A percentile compares a stretch with the other conserved stretches of the same genome.
phyloP scores from a whole-genome alignment of 2,329 filamentous ascomycete genomes.

The Penicillium sp. region DNA sequence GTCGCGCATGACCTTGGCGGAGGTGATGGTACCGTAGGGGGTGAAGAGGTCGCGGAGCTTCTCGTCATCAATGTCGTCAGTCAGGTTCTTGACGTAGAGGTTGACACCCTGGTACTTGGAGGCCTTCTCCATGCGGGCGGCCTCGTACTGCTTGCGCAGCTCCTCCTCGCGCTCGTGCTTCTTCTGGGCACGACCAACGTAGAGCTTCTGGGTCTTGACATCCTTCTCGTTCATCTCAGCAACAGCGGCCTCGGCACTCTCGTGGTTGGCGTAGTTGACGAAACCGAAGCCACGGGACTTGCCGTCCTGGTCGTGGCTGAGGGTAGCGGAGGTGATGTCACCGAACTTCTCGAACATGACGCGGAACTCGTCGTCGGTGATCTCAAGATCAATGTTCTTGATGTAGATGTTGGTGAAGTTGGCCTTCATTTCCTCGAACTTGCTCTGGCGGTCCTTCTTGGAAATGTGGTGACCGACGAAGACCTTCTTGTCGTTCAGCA shows the following conservation, averaged over 20 bases:
- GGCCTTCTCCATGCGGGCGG: constrained; percentile 94
- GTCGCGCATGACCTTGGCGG: constrained; percentile 99
- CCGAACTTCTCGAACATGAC: constrained; percentile 88
- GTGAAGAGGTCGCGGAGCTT: constrained; percentile 93
- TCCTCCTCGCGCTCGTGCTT: constrained; percentile 99
- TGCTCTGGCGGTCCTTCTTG: constrained; percentile 99
- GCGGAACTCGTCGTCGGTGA: constrained; percentile 91
- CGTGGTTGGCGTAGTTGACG: constrained; percentile 92
- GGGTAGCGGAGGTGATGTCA: constrained; percentile 91
- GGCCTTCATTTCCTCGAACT: constrained; percentile 99
- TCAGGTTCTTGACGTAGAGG: constrained; percentile 98
- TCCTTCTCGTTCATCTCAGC: constrained; percentile 90
- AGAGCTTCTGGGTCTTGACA: constrained; percentile 91
- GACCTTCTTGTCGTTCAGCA: constrained; percentile 99
- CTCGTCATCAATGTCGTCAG: constrained; percentile 95
- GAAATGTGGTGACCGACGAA: constrained; percentile 99
- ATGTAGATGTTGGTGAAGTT: constrained; percentile 99
- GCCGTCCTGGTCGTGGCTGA: constrained; percentile 84
- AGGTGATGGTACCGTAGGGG: constrained; percentile 92
- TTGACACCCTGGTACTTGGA: constrained; percentile 99
- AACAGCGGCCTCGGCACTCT: constrained; percentile 80
- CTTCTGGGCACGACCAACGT: constrained; percentile 98
- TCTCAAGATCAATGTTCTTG: constrained; percentile 90
- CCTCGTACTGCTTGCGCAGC: constrained; percentile 97
- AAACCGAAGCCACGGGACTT: constrained; percentile 96